Percentiles rank a stretch among this genome's conserved stretches.
Evolutionary conservation across 2,329 filamentous ascomycete genomes (phyloP).

Genomic region (Xylaria sp.): DNA sequence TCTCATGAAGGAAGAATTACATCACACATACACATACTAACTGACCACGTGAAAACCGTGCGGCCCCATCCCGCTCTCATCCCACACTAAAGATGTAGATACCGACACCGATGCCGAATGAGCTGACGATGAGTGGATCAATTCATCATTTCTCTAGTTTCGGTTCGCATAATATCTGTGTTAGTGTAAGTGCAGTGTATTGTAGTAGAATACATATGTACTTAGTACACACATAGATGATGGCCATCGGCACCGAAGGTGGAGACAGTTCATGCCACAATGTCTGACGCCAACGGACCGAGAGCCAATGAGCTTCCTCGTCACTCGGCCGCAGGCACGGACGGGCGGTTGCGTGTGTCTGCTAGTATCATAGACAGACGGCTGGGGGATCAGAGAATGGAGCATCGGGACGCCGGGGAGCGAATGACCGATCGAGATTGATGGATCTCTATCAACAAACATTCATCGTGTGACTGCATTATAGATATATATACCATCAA

Average conservation of each 20-base stretch:
- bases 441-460: neutral
- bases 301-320: conserved; percentile 10
- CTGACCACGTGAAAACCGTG: neutral
- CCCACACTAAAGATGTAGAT: neutral
- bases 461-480: neutral
- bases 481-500: neutral
- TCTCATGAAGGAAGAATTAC: too few species aligned
- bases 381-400: too few species aligned
- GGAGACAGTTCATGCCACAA: neutral
- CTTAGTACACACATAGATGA: neutral
- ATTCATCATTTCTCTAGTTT: neutral
- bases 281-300: neutral
- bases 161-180: neutral
- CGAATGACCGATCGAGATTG: neutral
- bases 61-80: too few species aligned
- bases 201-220: neutral
- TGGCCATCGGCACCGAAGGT: conserved; percentile 25
- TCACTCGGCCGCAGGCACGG: conserved; percentile 19
- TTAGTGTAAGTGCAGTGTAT: neutral
- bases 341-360: neutral
- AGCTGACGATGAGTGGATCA: neutral
- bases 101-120: neutral
- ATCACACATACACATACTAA: too few species aligned
- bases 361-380: too few species aligned
- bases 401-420: neutral